Evolutionary conservation across 2,329 filamentous ascomycete genomes (phyloP).

Genomic region (Venturia effusa): DNA sequence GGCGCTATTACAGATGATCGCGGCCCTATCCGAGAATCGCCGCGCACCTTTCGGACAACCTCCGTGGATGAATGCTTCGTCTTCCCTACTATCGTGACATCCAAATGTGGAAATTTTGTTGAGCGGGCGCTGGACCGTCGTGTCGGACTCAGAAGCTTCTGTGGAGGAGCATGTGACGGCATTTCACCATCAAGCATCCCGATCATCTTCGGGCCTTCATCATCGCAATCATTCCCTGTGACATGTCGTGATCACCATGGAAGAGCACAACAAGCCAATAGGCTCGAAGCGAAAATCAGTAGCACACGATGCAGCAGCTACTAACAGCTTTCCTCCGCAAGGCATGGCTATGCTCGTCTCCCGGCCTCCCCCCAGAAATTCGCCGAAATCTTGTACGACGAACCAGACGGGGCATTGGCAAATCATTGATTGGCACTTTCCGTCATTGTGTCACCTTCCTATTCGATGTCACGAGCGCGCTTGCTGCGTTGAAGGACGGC

Average conservation of each 20-base stretch:
- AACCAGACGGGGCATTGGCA: not conserved
- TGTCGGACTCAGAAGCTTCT: not conserved
- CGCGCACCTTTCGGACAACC: not conserved
- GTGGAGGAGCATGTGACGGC: not conserved
- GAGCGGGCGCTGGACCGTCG: not conserved
- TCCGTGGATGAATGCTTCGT: not conserved
- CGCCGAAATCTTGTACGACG: not conserved
- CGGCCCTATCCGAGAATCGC: not conserved
- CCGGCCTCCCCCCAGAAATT: not conserved
- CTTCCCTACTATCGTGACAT: constrained; percentile 1
- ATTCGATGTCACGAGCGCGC: not conserved
- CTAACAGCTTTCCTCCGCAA: not conserved
- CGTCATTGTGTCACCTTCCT: not conserved
- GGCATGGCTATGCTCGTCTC: not conserved
- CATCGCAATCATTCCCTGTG: not conserved
- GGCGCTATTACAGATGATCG: not conserved
- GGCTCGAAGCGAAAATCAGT: not conserved
- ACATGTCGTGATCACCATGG: not conserved
- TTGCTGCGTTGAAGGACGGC: not conserved
- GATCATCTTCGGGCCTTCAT: not conserved
- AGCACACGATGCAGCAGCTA: not conserved
- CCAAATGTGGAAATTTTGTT: not conserved
- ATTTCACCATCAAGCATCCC: too few relatives aligned
- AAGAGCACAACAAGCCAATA: not conserved
- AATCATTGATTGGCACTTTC: not conserved